Base-by-base conservation (phyloP, 2,329 filamentous ascomycete genomes). In the Sporothrix variecibatus region DNA sequence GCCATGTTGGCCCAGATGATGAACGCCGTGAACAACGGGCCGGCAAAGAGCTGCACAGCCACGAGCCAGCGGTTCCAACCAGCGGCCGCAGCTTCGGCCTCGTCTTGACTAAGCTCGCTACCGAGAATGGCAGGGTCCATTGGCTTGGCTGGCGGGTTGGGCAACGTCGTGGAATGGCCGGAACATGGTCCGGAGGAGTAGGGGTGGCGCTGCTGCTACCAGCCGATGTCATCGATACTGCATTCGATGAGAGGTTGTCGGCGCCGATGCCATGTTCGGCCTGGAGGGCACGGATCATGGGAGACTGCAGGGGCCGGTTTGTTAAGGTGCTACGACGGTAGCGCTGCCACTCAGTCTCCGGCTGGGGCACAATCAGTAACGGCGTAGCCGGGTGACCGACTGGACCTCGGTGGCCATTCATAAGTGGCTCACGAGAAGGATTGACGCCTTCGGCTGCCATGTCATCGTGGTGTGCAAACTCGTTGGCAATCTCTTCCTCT, bases 21-120 rank as follows among this genome's bases (percentile, higher is more conserved):
- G 23, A 94, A 81, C 1, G 93, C 88, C 62, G 95, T 89, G 82
- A 98, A 97, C 28, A 96, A 82, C 0, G 96, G 96, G 0, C 95
- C 94, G 0, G 92, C 93, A 80, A 98, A 94, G 68, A 96, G 87
- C 79, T 99, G 97, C 11, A 96, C 82, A 15, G 91, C 89, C 15
- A 97, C 88, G 3, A 99, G 89, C 95, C 96, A 99, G 71, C 94
- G 89, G 79, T 95, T 97, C 95, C 96, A 98, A 53, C 65, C 73
- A 2, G 56, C 60, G 17, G 56, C 40, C 3, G 40, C 51, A 17
- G 40, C 64, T 11, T 71, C 68, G n/a, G 58, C 64, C 12, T 70
- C 74, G 34, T 46, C 71, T 20, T 26, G 58, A 40, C 43, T 82
- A 28, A 51, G 53, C 77, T 72, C 79, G 76, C 67, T 69, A 28